Conservation (phyloP, 768 basidiomycete genomes). For the Naganishia kalamii region DNA sequence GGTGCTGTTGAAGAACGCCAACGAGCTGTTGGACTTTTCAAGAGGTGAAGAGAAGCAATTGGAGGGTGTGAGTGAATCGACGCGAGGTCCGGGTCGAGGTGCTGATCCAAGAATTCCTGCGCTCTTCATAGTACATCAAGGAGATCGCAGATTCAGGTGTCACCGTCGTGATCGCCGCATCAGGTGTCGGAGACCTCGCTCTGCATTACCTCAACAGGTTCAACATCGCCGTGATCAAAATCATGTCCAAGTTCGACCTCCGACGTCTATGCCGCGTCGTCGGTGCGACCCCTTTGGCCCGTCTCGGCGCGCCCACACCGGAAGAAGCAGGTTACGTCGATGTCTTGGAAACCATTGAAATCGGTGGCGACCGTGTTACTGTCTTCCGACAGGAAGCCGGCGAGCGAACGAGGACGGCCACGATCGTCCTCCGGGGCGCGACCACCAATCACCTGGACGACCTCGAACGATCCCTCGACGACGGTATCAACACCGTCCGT, state of each 20-base stretch:
- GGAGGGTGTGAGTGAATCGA: slow-evolving; percentile 58
- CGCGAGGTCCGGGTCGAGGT: background rate
- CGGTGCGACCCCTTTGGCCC: slow-evolving; percentile 90
- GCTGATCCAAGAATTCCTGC: background rate
- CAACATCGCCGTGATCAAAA: slow-evolving; percentile 90
- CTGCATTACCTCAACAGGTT: slow-evolving; percentile 92
- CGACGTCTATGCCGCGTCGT: slow-evolving; percentile 89
- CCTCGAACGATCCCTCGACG: slow-evolving; percentile 90
- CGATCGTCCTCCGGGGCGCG: slow-evolving; percentile 89
- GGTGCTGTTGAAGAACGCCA: slow-evolving; percentile 86
- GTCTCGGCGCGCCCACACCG: slow-evolving; percentile 88
- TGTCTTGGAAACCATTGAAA: slow-evolving; percentile 88
- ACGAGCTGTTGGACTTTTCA: slow-evolving; percentile 96
- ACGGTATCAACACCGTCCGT: slow-evolving; percentile 94
- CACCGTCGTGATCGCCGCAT: slow-evolving; percentile 86
- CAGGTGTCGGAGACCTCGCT: slow-evolving; percentile 87
- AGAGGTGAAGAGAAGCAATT: slow-evolving; percentile 92
- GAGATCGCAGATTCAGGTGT: slow-evolving; percentile 95
- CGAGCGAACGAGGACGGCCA: slow-evolving; percentile 81
- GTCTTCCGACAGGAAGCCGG: slow-evolving; percentile 83
- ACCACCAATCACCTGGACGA: slow-evolving; percentile 92
- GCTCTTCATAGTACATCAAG: slow-evolving; percentile 70
- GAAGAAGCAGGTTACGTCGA: slow-evolving; percentile 94
- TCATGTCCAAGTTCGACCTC: slow-evolving; percentile 95
- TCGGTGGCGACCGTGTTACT: slow-evolving; percentile 96